Evolutionary conservation across 257 asterid genomes (phyloP), one percentile per base, ranked within the genome.

Genomic region (Pogostemon cablin): DNA sequence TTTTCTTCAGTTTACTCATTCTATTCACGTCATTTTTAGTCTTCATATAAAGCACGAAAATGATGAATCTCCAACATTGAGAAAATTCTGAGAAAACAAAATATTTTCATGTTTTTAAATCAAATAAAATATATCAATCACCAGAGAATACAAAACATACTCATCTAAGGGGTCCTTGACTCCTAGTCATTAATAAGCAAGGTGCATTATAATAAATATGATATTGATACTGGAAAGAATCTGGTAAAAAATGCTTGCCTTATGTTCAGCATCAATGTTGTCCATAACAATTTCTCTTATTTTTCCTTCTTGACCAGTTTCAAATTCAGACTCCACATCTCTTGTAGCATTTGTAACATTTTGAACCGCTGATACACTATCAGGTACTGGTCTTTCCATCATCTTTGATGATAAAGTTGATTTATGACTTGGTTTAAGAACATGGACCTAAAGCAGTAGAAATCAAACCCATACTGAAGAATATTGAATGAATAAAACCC

Each of bases 361-460:
- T 52, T 86, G 98, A 81, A 87, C 95, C 72, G 95, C 98, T 75
- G 96, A 86, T 59, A 95, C 87, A 75, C 96, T 95, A 77, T 91
- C 98, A 66, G 89, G 90, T 67, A 78, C 91, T 54, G 85, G 84
- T 76, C 88, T 78, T 82, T 77, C 95, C 78, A 75, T 76, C 86
- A 84, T 81, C 82, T 90, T 90, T 67, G 97, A 81, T 79, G 85
- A 96, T 80, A 89, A 62, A 65, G 93, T 87, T 62, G 98, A 95
- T 69, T 83, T 91, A 79, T 85, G 93, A 85, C 99, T 91, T 65
- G 99, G 99, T 84, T 95, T 91, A 65, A 95, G 96, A 59, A 91
- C 84, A 83, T 89, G 75, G 74, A 91, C 95, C 99, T 95, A 68
- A 65, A 57, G 72, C 32, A 25, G 76, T 48, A 81, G 65, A 34